Conservation (phyloP, 257 asterid genomes). For the Nyctanthes arbortristis region DNA sequence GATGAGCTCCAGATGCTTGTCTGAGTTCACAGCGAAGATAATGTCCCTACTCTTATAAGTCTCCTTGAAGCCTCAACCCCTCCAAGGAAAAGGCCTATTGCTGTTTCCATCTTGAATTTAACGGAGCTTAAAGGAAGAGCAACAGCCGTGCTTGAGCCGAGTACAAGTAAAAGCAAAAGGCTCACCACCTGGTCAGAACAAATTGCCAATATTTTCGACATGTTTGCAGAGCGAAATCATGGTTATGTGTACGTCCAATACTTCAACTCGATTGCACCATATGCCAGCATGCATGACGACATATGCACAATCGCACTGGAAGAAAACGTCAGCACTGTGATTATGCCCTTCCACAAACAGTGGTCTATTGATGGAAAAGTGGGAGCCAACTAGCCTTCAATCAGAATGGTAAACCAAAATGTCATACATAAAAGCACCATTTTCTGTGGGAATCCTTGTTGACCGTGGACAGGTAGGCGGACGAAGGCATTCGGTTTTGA, state of each 20-base stretch:
- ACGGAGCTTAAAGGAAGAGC: slow-evolving; percentile 62
- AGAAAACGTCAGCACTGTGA: slow-evolving; percentile 40
- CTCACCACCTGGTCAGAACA: slow-evolving; percentile 45
- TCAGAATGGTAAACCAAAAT: slow-evolving; percentile 51
- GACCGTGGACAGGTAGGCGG: slow-evolving; percentile 50
- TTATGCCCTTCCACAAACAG: slow-evolving; percentile 62
- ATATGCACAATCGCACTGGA: slow-evolving; percentile 55
- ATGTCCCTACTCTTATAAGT: slow-evolving; percentile 48
- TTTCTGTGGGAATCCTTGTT: slow-evolving; percentile 58
- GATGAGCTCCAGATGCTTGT: slow-evolving; percentile 49
- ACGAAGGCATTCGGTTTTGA: slow-evolving; percentile 27
- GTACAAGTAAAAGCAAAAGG: slow-evolving; percentile 8
- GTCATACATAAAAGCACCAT: slow-evolving; percentile 57
- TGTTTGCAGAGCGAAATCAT: slow-evolving; percentile 24
- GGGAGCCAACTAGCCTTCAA: slow-evolving; percentile 29
- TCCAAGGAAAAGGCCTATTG: slow-evolving; percentile 29
- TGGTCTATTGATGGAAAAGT: slow-evolving; percentile 46
- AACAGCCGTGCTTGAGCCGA: slow-evolving; percentile 48
- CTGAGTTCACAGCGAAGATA: slow-evolving; percentile 49
- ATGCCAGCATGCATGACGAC: slow-evolving; percentile 67
- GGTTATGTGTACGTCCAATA: slow-evolving; percentile 37
- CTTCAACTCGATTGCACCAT: slow-evolving; percentile 60
- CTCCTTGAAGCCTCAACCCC: slow-evolving; percentile 56
- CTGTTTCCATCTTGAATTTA: slow-evolving; percentile 41
- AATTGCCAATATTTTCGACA: slow-evolving; percentile 43